Evolutionary conservation across 2,329 filamentous ascomycete genomes (phyloP).

Genomic region (Paecilomyces fulvus): DNA sequence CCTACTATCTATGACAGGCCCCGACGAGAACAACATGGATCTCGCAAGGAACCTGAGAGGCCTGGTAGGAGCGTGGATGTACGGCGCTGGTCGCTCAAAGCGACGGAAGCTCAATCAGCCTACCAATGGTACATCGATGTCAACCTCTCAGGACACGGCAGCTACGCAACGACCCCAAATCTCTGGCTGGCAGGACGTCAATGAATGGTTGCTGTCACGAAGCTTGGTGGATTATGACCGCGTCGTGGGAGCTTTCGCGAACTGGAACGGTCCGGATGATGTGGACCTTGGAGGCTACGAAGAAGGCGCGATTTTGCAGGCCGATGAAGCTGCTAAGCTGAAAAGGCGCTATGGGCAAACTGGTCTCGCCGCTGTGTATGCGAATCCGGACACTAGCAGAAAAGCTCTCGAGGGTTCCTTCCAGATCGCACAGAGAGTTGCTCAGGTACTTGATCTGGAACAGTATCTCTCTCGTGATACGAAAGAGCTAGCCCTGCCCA

Average conservation of each 20-base stretch:
- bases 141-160: conserved; percentile 12
- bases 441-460: conserved; percentile 43
- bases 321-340: conserved; percentile 36
- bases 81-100: conserved; percentile 48
- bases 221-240: conserved; percentile 44
- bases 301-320: conserved; percentile 31
- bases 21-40: conserved; percentile 27
- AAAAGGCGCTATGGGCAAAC: conserved; percentile 48
- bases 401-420: conserved; percentile 41
- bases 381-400: conserved; percentile 38
- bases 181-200: conserved; percentile 50
- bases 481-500: conserved; percentile 16
- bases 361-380: conserved; percentile 52
- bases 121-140: conserved; percentile 19
- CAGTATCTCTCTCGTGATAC: conserved; percentile 29
- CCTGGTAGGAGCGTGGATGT: conserved; percentile 56
- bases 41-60: conserved; percentile 48
- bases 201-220: conserved; percentile 50
- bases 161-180: conserved; percentile 14
- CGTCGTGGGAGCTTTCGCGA: conserved; percentile 42
- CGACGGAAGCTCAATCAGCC: conserved; percentile 39
- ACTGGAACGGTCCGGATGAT: conserved; percentile 54
- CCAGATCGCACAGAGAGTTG: conserved; percentile 42
- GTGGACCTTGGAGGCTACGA: conserved; percentile 50
- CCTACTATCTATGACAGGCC: conserved; percentile 39